Evolutionary conservation across 495 filamentous ascomycete genomes (phyloP).

Genomic region (Amphirosellinia nigrospora): DNA sequence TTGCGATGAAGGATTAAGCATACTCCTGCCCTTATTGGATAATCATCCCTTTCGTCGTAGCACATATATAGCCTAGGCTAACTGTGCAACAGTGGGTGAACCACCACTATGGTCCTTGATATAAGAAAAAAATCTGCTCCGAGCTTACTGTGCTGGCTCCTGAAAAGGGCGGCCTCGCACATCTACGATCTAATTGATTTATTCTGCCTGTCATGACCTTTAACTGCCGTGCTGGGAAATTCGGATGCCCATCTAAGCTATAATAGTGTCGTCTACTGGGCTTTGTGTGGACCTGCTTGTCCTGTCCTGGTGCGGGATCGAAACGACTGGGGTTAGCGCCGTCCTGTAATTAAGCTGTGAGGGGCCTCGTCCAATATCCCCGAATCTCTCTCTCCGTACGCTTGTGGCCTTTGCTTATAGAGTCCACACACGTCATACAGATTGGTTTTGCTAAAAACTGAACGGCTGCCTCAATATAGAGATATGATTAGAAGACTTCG

Average conservation of each 20-base stretch:
- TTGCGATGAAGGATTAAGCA: neutral
- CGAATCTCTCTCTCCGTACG: neutral
- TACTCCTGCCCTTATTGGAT: neutral
- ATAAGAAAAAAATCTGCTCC: neutral
- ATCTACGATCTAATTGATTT: neutral
- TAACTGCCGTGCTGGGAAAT: slow-evolving; percentile 5
- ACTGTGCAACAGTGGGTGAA: neutral
- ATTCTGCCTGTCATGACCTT: neutral
- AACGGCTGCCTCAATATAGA: neutral
- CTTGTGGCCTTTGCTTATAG: slow-evolving; percentile 2
- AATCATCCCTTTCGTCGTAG: neutral
- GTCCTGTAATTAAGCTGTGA: slow-evolving; percentile 23
- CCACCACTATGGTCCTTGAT: neutral
- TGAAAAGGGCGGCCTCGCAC: neutral
- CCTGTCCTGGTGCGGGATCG: slow-evolving; percentile 16
- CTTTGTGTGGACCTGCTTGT: slow-evolving; percentile 21
- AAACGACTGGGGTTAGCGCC: slow-evolving; percentile 14
- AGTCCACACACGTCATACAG: neutral
- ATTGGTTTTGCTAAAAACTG: neutral
- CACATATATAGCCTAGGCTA: neutral
- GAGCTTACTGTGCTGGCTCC: neutral
- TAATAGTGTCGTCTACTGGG: neutral
- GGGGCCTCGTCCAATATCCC: neutral
- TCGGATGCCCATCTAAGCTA: slow-evolving; percentile 1
- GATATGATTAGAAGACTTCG: no score